Evolutionary conservation across 2,329 filamentous ascomycete genomes (phyloP), one percentile per base, ranked within the genome.

Genomic region (Exophiala spinifera): DNA sequence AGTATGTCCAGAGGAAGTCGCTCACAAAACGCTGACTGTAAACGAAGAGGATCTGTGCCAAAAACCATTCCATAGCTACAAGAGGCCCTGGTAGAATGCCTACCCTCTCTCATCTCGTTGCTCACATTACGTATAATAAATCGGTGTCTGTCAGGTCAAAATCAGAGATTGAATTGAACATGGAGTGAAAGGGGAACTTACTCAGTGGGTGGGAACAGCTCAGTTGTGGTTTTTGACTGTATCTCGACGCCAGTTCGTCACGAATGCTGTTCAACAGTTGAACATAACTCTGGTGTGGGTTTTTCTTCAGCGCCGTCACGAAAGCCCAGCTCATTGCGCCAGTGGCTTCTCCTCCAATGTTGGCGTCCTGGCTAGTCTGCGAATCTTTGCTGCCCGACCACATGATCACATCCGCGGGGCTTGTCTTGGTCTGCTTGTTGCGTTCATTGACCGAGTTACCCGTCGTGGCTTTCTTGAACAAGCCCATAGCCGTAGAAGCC

Each of bases 281-380:
- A 47, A 97, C 89, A 68, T 99, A 99, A 74, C 88, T 96, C 77
- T 97, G 94, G 69, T 95, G 87, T 1, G 90, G 90, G 68, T 95
- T 95, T 76, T 91, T 90, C 78, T 88, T 91, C 67, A 97, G 80
- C 17, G 91, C 87, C 1, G 81, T 85, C 71, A 99, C 94, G 71
- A 99, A 99, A 1, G 94, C 94, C 84, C 88, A 96, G 3, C 91
- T 96, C 94, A 99, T 97, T 71, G 94, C 94, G 51, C 94, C 94
- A 0, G 94, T 99, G 31, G 94, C 92, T 74, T 96, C 82, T 53
- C 89, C 85, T 40, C 81, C 83, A 63, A 97, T 96, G 23, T 85
- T 88, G 11, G 94, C 91, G 71, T 99, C 94, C 74, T 90, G 88
- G 55, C 91, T 95, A 65, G 94, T 99, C 74, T 97, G 94, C 58